A percentile compares a stretch with the other conserved stretches of the same genome.
These are phyloP conservation scores for Pythium rhizo-oryzae DNA, from an alignment of 352 stramenopile genomes.

Conservation along the genomic window DNA sequence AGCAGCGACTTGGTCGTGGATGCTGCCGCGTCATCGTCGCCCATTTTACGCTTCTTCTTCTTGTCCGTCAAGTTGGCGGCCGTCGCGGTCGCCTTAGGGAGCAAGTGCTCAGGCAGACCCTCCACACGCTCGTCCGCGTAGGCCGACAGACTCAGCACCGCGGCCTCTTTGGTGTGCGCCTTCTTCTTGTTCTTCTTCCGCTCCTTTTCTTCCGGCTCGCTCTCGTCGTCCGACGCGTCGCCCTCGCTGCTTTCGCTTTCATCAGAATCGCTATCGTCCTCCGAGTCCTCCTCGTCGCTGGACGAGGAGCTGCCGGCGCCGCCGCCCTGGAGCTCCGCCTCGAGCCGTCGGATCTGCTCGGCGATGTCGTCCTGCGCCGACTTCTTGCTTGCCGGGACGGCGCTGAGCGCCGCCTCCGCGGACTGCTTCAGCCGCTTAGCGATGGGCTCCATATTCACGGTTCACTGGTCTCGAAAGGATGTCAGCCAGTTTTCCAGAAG, in stretches of 20 bases:
- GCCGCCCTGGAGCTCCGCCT: constrained; percentile 56
- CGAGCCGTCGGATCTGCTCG: constrained; percentile 66
- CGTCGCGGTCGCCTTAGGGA: constrained; percentile 42
- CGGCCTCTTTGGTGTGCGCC: background rate
- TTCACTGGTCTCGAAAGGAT: constrained; percentile 21
- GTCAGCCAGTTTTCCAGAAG: constrained; percentile 4
- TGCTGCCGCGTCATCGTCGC: constrained; percentile 29
- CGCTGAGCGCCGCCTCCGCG: constrained; percentile 56
- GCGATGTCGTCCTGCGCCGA: constrained; percentile 60
- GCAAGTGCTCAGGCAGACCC: constrained; percentile 52
- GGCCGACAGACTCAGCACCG: constrained; percentile 69
- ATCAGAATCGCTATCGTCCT: constrained; percentile 20
- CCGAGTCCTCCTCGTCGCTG: constrained; percentile 29
- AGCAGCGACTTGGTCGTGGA: constrained; percentile 34
- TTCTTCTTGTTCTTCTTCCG: constrained; percentile 16
- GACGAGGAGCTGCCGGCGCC: constrained; percentile 21
- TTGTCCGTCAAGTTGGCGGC: constrained; percentile 31
- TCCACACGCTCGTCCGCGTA: constrained; percentile 69
- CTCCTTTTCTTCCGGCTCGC: background rate
- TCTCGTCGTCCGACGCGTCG: constrained; percentile 6
- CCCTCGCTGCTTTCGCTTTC: too few relatives aligned
- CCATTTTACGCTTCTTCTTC: constrained; percentile 47
- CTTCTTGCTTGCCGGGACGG: constrained; percentile 25
- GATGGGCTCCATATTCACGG: constrained; percentile 61
- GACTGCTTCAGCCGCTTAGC: constrained; percentile 84